These are phyloP conservation scores for Syncephalastrum monosporum DNA, from an alignment of 371 early-diverging fungal genomes.

Conservation along the genomic window DNA sequence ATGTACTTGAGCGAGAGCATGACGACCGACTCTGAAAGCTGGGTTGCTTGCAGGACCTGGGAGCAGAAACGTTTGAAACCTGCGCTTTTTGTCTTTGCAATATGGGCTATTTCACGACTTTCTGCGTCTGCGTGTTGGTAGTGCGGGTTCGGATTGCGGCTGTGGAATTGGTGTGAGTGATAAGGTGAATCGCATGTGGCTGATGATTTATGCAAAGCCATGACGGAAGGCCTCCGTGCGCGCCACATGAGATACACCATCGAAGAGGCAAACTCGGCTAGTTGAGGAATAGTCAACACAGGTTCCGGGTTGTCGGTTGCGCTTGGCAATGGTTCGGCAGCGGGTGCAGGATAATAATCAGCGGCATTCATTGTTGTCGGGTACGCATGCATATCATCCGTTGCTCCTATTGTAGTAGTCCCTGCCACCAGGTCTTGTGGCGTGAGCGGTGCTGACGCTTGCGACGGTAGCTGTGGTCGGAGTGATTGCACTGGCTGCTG, in stretches of 20 bases:
- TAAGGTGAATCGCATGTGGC: conserved; percentile 9
- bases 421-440: too few species aligned
- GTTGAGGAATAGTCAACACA: conserved; percentile 35
- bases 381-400: too few species aligned
- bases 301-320: conserved; percentile 27
- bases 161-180: not conserved
- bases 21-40: conserved; percentile 63
- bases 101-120: conserved; percentile 8
- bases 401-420: too few species aligned
- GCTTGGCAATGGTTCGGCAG: conserved; percentile 22
- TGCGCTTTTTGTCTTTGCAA: conserved; percentile 2
- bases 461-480: too few species aligned
- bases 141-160: conserved; percentile 9
- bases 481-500: too few species aligned
- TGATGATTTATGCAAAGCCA: conserved; percentile 31
- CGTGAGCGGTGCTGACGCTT: too few species aligned
- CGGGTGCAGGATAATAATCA: too few species aligned
- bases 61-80: not conserved
- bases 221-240: conserved; percentile 40
- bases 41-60: conserved; percentile 55
- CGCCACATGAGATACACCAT: conserved; percentile 67
- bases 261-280: conserved; percentile 61
- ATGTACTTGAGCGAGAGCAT: conserved; percentile 61
- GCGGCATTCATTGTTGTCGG: too few species aligned
- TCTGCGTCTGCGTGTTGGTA: conserved; percentile 39